Percentiles rank a stretch among this genome's conserved stretches.
Conservation (phyloP, 257 asterid species). For the Solanum sejunctum region DNA sequence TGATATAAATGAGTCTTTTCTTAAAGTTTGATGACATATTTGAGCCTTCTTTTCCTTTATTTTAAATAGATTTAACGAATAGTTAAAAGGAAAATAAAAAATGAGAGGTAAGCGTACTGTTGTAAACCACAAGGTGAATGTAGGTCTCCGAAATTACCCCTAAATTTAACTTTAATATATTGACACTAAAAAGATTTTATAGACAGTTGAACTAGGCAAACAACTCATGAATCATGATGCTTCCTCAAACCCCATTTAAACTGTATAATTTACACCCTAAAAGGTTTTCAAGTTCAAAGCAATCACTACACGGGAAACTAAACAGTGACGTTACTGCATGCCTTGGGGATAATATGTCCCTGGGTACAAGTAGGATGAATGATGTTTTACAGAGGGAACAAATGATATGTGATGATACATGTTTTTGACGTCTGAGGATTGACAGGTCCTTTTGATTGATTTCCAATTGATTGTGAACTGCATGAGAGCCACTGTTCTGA, state of each 20-base stretch:
- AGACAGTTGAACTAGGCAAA: not conserved
- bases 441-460: too few relatives aligned
- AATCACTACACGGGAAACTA: not conserved
- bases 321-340: not conserved
- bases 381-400: constrained; percentile 18
- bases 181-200: not conserved
- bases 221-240: not conserved
- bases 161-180: not conserved
- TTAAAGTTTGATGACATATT: too few relatives aligned
- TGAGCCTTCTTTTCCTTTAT: too few relatives aligned
- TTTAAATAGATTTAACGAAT: too few relatives aligned
- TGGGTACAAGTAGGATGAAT: constrained; percentile 33
- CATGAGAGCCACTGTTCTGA: constrained; percentile 4
- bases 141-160: too few relatives aligned
- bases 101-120: too few relatives aligned
- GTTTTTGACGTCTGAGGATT: too few relatives aligned
- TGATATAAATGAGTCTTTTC: too few relatives aligned
- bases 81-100: too few relatives aligned
- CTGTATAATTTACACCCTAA: not conserved
- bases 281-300: not conserved
- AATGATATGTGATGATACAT: not conserved
- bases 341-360: not conserved
- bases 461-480: not conserved
- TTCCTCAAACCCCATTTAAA: not conserved
- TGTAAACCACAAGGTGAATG: too few relatives aligned